A percentile compares a stretch with the other conserved stretches of the same genome.
phyloP scores from a whole-genome alignment of 345 rosid genomes.

The Euclidium syriacum region DNA sequence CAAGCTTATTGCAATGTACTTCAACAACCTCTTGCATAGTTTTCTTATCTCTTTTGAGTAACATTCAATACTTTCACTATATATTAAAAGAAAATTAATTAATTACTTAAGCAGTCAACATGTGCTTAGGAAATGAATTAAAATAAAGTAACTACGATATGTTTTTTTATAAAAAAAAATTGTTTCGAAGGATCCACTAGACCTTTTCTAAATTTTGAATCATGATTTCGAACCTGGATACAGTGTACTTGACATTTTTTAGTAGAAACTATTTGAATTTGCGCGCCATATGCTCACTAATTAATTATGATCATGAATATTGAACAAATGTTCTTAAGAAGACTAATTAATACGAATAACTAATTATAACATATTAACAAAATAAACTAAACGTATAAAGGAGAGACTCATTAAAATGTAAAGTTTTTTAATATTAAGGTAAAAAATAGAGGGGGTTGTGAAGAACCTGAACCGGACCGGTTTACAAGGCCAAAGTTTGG shows the following conservation, averaged over 20 bases:
- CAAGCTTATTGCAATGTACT: slow-evolving; percentile 55
- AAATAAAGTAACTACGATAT: not conserved
- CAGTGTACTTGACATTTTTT: not conserved
- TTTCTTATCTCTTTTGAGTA: slow-evolving; percentile 67
- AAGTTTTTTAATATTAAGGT: not conserved
- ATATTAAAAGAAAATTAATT: not conserved
- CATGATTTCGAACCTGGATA: not conserved
- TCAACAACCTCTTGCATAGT: slow-evolving; percentile 55
- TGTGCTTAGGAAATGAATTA: not conserved
- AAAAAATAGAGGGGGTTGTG: not conserved
- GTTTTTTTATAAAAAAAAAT: not conserved
- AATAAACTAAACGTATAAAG: not conserved
- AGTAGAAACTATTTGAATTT: slow-evolving; percentile 1
- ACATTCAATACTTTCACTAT: slow-evolving; percentile 59
- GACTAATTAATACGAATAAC: not conserved
- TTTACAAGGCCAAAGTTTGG: slow-evolving; percentile 71
- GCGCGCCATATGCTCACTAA: slow-evolving; percentile 7
- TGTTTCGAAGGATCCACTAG: slow-evolving; percentile 1
- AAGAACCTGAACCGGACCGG: slow-evolving; percentile 69
- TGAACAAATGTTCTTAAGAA: not conserved
- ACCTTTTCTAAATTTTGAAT: not conserved
- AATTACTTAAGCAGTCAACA: not conserved
- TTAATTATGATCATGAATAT: not conserved
- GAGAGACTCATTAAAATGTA: not conserved
- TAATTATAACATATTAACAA: not conserved